phyloP scores from a whole-genome alignment of 129 eudicot genomes.

The Cynara cardunculus region DNA sequence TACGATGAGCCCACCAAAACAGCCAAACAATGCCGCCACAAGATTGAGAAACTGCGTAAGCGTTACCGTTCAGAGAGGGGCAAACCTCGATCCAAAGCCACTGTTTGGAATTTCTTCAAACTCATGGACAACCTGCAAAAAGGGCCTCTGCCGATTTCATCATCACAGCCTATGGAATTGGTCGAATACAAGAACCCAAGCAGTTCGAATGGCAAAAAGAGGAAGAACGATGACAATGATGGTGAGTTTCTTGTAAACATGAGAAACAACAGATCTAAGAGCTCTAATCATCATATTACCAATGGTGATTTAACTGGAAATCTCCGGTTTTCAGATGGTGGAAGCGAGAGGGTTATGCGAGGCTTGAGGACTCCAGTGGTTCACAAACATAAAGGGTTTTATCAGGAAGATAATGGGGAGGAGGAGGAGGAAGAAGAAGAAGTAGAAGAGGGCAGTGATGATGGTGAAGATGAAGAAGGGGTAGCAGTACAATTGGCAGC shows the following conservation, averaged over 20 bases:
- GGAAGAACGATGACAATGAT: slow-evolving; percentile 19
- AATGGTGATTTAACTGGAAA: slow-evolving; percentile 24
- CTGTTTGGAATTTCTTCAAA: slow-evolving; percentile 62
- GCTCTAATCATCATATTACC: slow-evolving; percentile 24
- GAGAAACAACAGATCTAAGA: slow-evolving; percentile 46
- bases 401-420: slow-evolving; percentile 25
- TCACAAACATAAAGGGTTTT: slow-evolving; percentile 28
- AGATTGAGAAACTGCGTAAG: slow-evolving; percentile 87
- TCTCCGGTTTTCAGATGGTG: slow-evolving; percentile 27
- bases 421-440: slow-evolving; percentile 36
- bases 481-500: slow-evolving; percentile 56
- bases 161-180: slow-evolving; percentile 39
- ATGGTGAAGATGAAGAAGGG: slow-evolving; percentile 24
- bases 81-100: slow-evolving; percentile 46
- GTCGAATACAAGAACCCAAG: slow-evolving; percentile 26
- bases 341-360: slow-evolving; percentile 25
- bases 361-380: slow-evolving; percentile 32
- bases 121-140: slow-evolving; percentile 74
- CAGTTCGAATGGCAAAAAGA: slow-evolving; percentile 18
- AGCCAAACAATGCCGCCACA: slow-evolving; percentile 93
- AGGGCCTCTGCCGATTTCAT: slow-evolving; percentile 64
- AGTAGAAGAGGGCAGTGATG: slow-evolving; percentile 12
- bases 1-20: slow-evolving; percentile 67
- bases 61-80: slow-evolving; percentile 69
- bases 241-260: slow-evolving; percentile 30